A percentile compares a stretch with the other conserved stretches of the same genome.
Evolutionary conservation across 2,329 filamentous ascomycete genomes (phyloP).

Genomic region (Fusarium caatingaense): DNA sequence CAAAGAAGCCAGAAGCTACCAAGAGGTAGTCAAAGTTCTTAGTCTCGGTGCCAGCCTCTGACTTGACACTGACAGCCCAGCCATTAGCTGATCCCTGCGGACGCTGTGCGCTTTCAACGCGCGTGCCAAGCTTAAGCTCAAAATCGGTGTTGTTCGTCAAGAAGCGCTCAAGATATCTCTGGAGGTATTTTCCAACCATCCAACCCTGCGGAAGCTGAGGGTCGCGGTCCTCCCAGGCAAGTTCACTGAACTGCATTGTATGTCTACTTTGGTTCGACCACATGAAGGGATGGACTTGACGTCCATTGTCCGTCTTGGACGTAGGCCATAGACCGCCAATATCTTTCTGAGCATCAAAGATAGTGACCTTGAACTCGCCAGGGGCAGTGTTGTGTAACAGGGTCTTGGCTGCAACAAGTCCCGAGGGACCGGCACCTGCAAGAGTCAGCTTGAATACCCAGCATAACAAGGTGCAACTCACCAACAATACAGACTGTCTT

Average conservation of each 20-base stretch:
- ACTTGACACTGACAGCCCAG: constrained; percentile 57
- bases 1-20: constrained; percentile 82
- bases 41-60: constrained; percentile 54
- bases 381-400: constrained; percentile 69
- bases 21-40: constrained; percentile 77
- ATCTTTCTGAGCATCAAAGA: constrained; percentile 74
- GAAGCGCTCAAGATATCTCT: constrained; percentile 71
- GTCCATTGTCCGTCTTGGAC: constrained; percentile 58
- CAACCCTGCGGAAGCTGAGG: constrained; percentile 80
- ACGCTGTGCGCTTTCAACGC: constrained; percentile 57
- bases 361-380: constrained; percentile 71
- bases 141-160: constrained; percentile 55
- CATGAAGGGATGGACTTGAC: constrained; percentile 74
- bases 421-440: constrained; percentile 75
- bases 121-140: constrained; percentile 62
- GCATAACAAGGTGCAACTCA: constrained; percentile 34
- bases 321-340: constrained; percentile 85
- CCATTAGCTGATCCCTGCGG: constrained; percentile 50
- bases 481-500: constrained; percentile 58
- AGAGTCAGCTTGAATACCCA: constrained; percentile 5
- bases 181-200: constrained; percentile 79
- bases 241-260: constrained; percentile 77
- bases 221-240: constrained; percentile 72
- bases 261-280: constrained; percentile 81
- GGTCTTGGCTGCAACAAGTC: constrained; percentile 77